phyloP scores from a whole-genome alignment of 768 basidiomycete genomes.

The Pisolithus marmoratus region DNA sequence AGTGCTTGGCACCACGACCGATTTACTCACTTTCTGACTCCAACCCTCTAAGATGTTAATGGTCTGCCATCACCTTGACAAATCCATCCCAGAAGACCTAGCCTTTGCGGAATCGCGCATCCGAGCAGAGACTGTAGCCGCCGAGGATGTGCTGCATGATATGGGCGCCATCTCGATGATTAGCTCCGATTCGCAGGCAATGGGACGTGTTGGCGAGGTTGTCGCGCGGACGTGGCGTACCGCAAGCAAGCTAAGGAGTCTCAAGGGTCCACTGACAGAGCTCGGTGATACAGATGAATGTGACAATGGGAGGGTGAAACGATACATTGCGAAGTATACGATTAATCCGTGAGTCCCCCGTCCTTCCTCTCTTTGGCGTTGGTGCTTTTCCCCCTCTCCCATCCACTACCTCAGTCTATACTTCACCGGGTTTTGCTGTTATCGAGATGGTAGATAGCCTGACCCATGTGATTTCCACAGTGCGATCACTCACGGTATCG shows the following conservation, averaged over 20 bases:
- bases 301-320: conserved; percentile 90
- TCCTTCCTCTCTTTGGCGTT: background rate
- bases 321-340: conserved; percentile 94
- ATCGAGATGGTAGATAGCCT: background rate
- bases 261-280: conserved; percentile 63
- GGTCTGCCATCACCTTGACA: conserved; percentile 98
- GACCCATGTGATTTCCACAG: conserved; percentile 32
- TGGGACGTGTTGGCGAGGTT: conserved; percentile 97
- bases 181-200: conserved; percentile 93
- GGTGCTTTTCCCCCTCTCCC: background rate
- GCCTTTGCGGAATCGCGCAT: conserved; percentile 97
- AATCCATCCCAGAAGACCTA: conserved; percentile 86
- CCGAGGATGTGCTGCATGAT: conserved; percentile 94
- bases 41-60: conserved; percentile 77
- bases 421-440: no score
- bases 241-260: conserved; percentile 87
- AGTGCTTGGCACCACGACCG: conserved; percentile 20
- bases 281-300: conserved; percentile 39
- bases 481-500: conserved; percentile 91
- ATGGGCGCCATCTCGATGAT: conserved; percentile 95
- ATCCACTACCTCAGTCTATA: no score
- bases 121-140: conserved; percentile 92
- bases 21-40: background rate
- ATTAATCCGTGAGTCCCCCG: conserved; percentile 78
- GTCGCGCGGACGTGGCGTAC: conserved; percentile 92